Conservation (phyloP, 495 filamentous ascomycete genomes). For the Neurospora sp. region DNA sequence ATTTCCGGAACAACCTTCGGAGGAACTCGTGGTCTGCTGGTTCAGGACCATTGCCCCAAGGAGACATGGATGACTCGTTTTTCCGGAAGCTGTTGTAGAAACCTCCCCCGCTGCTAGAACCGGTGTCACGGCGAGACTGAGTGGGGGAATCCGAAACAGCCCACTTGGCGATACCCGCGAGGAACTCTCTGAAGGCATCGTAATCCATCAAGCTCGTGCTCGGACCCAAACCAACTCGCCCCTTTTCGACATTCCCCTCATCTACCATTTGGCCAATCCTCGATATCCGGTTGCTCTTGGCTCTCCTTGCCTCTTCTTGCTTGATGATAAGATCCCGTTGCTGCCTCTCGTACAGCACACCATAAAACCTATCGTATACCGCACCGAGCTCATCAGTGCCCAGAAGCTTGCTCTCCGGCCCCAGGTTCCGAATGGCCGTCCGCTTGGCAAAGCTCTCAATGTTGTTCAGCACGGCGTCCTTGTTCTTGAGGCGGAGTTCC, state of each 20-base stretch:
- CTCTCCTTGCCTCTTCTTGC: constrained; percentile 58
- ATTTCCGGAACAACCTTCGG: constrained; percentile 74
- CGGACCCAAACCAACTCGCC: constrained; percentile 80
- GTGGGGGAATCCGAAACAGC: constrained; percentile 68
- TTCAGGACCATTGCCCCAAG: constrained; percentile 67
- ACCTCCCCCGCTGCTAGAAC: constrained; percentile 39
- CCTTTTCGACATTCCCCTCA: constrained; percentile 49
- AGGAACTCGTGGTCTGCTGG: constrained; percentile 95
- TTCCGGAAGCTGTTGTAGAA: constrained; percentile 42
- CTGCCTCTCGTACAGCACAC: constrained; percentile 79
- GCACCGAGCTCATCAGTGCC: constrained; percentile 74
- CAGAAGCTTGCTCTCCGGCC: constrained; percentile 85
- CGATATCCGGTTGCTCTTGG: constrained; percentile 33
- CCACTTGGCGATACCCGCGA: constrained; percentile 83
- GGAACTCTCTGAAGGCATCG: constrained; percentile 85
- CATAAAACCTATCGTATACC: constrained; percentile 89
- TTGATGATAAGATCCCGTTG: constrained; percentile 68
- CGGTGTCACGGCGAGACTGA: constrained; percentile 44
- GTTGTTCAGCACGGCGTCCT: constrained; percentile 79
- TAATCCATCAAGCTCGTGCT: constrained; percentile 92
- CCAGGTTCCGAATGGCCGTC: constrained; percentile 90
- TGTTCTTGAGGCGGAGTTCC: constrained; percentile 83
- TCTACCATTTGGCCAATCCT: constrained; percentile 2
- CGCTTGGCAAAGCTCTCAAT: constrained; percentile 97
- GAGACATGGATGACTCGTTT: constrained; percentile 43